These are phyloP conservation scores for Hypoxylon sp. DNA, from an alignment of 2,329 filamentous ascomycete species.

Conservation along the genomic window DNA sequence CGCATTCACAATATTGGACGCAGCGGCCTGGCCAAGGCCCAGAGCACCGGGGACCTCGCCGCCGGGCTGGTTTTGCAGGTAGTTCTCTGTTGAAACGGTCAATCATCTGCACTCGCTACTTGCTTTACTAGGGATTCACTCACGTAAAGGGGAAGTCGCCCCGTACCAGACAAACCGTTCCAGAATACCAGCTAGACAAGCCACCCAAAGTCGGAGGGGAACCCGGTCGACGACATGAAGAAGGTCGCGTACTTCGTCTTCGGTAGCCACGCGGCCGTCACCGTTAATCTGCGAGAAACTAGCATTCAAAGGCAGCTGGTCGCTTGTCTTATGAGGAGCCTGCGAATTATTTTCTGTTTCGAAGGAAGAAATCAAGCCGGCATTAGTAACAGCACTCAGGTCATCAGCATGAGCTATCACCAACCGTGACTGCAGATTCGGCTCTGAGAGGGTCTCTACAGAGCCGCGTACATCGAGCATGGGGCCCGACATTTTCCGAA, in stretches of 20 bases:
- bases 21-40: constrained; percentile 30
- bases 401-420: constrained; percentile 28
- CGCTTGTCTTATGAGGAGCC: constrained; percentile 6
- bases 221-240: constrained; percentile 32
- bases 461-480: constrained; percentile 13
- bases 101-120: background rate
- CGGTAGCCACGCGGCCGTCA: constrained; percentile 34
- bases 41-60: constrained; percentile 33
- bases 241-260: constrained; percentile 36
- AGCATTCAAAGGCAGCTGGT: constrained; percentile 10
- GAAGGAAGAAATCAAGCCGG: constrained; percentile 28
- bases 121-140: constrained; percentile 6
- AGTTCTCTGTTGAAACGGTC: constrained; percentile 32
- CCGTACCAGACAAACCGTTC: constrained; percentile 37
- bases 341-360: constrained; percentile 22
- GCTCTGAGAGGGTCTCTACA: constrained; percentile 7
- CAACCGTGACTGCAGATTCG: constrained; percentile 25
- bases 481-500: constrained; percentile 25
- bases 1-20: constrained; percentile 32
- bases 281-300: background rate
- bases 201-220: constrained; percentile 30
- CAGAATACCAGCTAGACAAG: constrained; percentile 28
- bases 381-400: constrained; percentile 26
- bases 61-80: constrained; percentile 35
- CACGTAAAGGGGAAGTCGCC: constrained; percentile 36